phyloP scores from a whole-genome alignment of 805 yeast genomes.

The Maudiozyma turicensis region DNA sequence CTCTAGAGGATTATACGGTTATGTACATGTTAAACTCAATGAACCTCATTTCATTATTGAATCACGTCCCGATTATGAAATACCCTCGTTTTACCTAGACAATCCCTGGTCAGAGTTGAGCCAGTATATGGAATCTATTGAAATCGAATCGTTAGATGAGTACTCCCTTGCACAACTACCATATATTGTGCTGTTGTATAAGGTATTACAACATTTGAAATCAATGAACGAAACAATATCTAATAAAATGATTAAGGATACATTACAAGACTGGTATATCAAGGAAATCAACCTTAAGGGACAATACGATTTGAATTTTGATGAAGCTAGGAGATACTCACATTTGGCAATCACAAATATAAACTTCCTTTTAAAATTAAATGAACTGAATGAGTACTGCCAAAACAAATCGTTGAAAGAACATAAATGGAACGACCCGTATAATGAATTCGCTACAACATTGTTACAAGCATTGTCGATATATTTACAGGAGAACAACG shows the following conservation, averaged over 20 bases:
- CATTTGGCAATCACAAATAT: conserved; percentile 30
- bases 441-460: conserved; percentile 5
- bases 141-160: conserved; percentile 36
- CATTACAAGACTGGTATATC: background rate
- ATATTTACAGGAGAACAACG: conserved; percentile 1
- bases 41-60: conserved; percentile 61
- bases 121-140: conserved; percentile 40
- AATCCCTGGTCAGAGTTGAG: conserved; percentile 63
- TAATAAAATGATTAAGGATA: background rate
- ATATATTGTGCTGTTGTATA: conserved; percentile 24
- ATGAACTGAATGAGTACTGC: conserved; percentile 19
- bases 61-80: conserved; percentile 48
- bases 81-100: conserved; percentile 58
- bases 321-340: conserved; percentile 40
- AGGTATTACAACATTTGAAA: background rate
- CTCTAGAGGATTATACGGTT: conserved; percentile 58
- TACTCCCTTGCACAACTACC: conserved; percentile 56
- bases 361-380: background rate
- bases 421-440: conserved; percentile 6
- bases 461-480: conserved; percentile 5
- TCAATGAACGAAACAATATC: background rate
- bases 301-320: conserved; percentile 35
- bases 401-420: background rate
- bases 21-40: conserved; percentile 39
- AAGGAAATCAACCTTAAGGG: conserved; percentile 27